Conservation (phyloP, 1,139 yeast genomes). For the Saccharomyces uvarum region DNA sequence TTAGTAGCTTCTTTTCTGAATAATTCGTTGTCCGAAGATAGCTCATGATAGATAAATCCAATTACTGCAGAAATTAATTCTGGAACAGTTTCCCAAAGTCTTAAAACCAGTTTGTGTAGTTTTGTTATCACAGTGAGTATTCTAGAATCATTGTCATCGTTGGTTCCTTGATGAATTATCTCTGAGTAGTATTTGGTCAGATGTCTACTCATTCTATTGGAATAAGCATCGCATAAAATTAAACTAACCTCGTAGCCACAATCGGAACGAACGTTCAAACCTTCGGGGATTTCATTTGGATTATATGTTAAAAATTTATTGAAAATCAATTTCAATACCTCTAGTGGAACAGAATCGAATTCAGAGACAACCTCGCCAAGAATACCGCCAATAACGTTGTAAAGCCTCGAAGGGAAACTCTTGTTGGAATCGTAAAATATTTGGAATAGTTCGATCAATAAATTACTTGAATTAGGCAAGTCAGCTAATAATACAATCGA, state of each 20-base stretch:
- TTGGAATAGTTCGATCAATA: constrained; percentile 52
- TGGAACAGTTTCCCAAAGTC: constrained; percentile 74
- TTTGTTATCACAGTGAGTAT: constrained; percentile 42
- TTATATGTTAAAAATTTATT: constrained; percentile 35
- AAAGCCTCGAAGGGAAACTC: constrained; percentile 38
- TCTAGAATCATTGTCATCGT: constrained; percentile 24
- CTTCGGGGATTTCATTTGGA: constrained; percentile 29
- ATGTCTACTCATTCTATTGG: constrained; percentile 70
- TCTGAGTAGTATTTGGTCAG: constrained; percentile 79
- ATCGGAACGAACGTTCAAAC: constrained; percentile 34
- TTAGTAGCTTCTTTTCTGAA: constrained; percentile 64
- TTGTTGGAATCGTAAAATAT: constrained; percentile 51
- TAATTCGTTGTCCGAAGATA: constrained; percentile 60
- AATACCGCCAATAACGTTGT: constrained; percentile 57
- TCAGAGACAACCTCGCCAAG: constrained; percentile 74
- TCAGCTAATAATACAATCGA: constrained; percentile 76
- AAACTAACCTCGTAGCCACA: constrained; percentile 62
- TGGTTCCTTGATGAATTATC: constrained; percentile 46
- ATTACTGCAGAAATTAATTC: constrained; percentile 65
- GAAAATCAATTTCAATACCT: constrained; percentile 55
- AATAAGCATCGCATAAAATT: constrained; percentile 59
- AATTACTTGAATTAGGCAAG: constrained; percentile 51
- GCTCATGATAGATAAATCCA: constrained; percentile 75
- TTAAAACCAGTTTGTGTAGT: constrained; percentile 55
- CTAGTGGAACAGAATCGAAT: constrained; percentile 57